Percentiles rank a stretch among this genome's conserved stretches.
phyloP scores from a whole-genome alignment of 192 early-diverging fungal species.

The Gonapodya sp. region DNA sequence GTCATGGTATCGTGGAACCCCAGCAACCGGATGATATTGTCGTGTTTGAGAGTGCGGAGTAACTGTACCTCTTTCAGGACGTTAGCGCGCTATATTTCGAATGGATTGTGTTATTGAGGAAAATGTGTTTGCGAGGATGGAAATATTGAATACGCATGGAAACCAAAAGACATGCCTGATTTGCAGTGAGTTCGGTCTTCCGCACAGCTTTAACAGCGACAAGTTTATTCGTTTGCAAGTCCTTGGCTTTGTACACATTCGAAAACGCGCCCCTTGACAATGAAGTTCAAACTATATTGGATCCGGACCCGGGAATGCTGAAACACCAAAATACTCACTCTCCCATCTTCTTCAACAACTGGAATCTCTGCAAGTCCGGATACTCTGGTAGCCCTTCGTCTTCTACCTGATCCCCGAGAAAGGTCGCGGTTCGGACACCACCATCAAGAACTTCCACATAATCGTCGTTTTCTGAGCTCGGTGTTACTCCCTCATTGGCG shows the following conservation, averaged over 20 bases:
- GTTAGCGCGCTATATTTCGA: conserved; percentile 53
- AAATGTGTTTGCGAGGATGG: background rate
- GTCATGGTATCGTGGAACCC: conserved; percentile 60
- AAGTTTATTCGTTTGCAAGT: conserved; percentile 46
- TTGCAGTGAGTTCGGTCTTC: conserved; percentile 59
- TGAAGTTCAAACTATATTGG: background rate
- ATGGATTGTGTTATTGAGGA: background rate
- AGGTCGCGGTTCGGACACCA: background rate
- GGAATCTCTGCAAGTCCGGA: conserved; percentile 46
- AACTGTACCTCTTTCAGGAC: conserved; percentile 83
- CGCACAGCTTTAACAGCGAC: conserved; percentile 80
- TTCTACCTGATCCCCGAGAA: conserved; percentile 27
- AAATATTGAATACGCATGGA: too few relatives aligned
- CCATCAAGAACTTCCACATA: background rate
- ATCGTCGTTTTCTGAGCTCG: background rate
- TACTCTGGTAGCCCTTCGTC: conserved; percentile 41
- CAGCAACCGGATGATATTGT: conserved; percentile 63
- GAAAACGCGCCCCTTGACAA: conserved; percentile 70
- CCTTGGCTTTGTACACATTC: conserved; percentile 67
- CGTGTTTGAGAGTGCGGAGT: conserved; percentile 67
- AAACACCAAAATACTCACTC: conserved; percentile 42
- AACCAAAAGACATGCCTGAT: conserved; percentile 35
- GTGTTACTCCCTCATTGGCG: background rate
- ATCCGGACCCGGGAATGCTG: background rate
- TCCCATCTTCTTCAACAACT: conserved; percentile 55